A percentile compares a stretch with the other conserved stretches of the same genome.
Conservation (phyloP, 371 early-diverging fungal genomes). For the Syncephalastrum sp. region DNA sequence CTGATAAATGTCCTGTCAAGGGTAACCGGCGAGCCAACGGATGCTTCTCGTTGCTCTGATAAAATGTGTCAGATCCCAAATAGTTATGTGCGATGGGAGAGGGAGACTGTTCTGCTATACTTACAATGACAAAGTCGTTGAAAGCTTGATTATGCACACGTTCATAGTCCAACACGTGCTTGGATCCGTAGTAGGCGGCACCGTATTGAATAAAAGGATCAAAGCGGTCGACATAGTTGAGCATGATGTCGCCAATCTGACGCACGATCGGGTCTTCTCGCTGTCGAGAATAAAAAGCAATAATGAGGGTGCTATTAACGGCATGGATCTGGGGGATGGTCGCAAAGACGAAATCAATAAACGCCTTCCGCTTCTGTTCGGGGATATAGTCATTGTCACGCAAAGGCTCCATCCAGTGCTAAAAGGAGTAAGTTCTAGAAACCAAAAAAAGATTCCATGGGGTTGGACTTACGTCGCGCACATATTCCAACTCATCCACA, state of each 20-base stretch:
- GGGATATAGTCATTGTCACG: conserved; percentile 63
- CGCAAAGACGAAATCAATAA: conserved; percentile 80
- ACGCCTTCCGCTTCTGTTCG: conserved; percentile 51
- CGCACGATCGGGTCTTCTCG: conserved; percentile 68
- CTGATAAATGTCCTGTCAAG: conserved; percentile 74
- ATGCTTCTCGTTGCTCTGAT: conserved; percentile 42
- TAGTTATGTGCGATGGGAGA: neutral
- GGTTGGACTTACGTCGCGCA: conserved; percentile 24
- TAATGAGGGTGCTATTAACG: conserved; percentile 68
- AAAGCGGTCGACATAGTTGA: conserved; percentile 66
- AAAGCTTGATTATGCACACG: conserved; percentile 65
- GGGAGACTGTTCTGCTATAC: neutral
- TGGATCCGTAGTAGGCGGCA: conserved; percentile 80
- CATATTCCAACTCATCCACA: conserved; percentile 69
- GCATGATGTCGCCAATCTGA: conserved; percentile 84
- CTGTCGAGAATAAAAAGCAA: conserved; percentile 71
- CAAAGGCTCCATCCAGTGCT: conserved; percentile 72
- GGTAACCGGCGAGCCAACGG: conserved; percentile 81
- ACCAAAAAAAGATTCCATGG: neutral
- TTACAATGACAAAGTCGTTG: conserved; percentile 70
- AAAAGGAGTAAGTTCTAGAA: neutral
- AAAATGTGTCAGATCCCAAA: conserved; percentile 1
- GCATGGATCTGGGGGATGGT: conserved; percentile 74
- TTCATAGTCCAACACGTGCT: conserved; percentile 76
- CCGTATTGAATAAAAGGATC: conserved; percentile 85